Percentiles rank a stretch among this genome's conserved stretches.
Evolutionary conservation across 768 basidiomycete species (phyloP).

Genomic region (Kwoniella europaea): DNA sequence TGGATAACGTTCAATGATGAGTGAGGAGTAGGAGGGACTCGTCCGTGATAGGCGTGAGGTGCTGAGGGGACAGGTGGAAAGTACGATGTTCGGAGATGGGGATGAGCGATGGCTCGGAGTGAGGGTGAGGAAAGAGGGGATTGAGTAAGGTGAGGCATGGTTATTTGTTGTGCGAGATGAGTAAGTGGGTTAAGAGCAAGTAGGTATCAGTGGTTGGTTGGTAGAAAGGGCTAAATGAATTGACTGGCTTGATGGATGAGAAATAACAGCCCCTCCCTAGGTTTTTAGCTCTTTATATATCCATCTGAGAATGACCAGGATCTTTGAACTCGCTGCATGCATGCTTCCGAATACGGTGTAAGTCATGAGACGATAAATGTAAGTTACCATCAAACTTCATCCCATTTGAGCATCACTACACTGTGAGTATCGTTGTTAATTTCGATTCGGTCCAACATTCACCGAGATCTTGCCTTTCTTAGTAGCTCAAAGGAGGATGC

Average conservation of each 20-base stretch:
- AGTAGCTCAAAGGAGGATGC: neutral
- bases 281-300: neutral
- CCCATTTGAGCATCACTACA: neutral
- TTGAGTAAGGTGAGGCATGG: constrained; percentile 22
- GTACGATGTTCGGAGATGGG: constrained; percentile 18
- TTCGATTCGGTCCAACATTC: constrained; percentile 5
- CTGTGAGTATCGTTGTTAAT: neutral
- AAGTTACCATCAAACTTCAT: neutral
- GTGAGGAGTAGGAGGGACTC: constrained; percentile 17
- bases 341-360: neutral
- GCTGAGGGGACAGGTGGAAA: constrained; percentile 23
- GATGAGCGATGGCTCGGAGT: constrained; percentile 23
- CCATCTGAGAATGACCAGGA: neutral
- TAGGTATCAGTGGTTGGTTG: neutral
- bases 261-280: constrained; percentile 1
- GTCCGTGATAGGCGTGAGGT: constrained; percentile 20
- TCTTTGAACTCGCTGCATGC: neutral
- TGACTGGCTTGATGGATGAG: neutral
- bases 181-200: neutral
- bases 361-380: neutral
- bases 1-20: constrained; percentile 5
- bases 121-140: constrained; percentile 30
- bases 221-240: constrained; percentile 4
- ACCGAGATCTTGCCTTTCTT: neutral
- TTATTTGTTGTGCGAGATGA: neutral